phyloP scores from a whole-genome alignment of 768 basidiomycete species.

The Royoungia palumana region DNA sequence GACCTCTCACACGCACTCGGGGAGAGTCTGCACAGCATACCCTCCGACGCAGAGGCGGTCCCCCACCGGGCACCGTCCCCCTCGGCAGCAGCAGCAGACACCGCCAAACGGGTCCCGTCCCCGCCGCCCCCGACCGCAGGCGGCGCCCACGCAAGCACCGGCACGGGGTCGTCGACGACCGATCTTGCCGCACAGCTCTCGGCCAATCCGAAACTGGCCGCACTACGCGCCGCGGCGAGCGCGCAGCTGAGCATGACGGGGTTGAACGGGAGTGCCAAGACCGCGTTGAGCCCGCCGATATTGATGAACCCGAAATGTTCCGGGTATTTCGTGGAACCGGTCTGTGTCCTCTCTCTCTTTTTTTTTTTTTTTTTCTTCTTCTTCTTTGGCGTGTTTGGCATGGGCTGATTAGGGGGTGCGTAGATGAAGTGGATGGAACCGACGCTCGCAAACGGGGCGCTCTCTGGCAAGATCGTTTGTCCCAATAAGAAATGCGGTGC shows the following conservation, averaged over 20 bases:
- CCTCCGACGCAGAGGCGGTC: background rate
- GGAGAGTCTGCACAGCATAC: slow-evolving; percentile 12
- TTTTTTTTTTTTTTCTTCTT: background rate
- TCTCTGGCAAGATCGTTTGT: slow-evolving; percentile 87
- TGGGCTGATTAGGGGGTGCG: background rate
- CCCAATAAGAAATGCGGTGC: slow-evolving; percentile 88
- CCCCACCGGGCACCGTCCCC: background rate
- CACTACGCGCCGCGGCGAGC: slow-evolving; percentile 35
- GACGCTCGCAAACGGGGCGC: slow-evolving; percentile 65
- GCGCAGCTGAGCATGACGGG: slow-evolving; percentile 26
- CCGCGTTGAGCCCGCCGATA: slow-evolving; percentile 53
- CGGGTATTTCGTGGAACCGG: slow-evolving; percentile 96
- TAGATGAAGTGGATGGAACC: slow-evolving; percentile 97
- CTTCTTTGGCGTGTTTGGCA: too few species aligned
- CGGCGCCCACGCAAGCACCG: too few species aligned
- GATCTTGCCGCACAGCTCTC: slow-evolving; percentile 47
- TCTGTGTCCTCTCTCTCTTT: slow-evolving; percentile 27
- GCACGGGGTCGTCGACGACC: slow-evolving; percentile 1
- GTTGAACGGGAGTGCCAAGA: slow-evolving; percentile 13
- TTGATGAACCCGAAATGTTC: slow-evolving; percentile 82
- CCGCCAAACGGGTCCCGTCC: slow-evolving; percentile 3
- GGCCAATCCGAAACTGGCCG: slow-evolving; percentile 46
- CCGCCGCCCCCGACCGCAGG: background rate
- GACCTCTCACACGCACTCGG: slow-evolving; percentile 32
- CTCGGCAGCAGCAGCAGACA: background rate